phyloP scores from a whole-genome alignment of 495 filamentous ascomycete species.

The Neurospora africana region DNA sequence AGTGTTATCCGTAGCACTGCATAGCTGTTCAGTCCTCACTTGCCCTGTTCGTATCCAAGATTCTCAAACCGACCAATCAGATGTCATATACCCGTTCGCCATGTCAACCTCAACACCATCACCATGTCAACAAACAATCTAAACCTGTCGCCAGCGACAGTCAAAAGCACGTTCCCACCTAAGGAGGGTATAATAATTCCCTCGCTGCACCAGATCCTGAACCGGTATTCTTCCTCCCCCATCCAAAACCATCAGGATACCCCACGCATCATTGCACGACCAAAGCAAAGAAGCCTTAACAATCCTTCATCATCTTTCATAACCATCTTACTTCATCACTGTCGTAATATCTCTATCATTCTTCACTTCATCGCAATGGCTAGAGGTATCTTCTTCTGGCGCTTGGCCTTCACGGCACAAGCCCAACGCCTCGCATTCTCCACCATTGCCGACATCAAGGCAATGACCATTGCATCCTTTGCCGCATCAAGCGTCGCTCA shows the following conservation, averaged over 20 bases:
- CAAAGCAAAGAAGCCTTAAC: not conserved
- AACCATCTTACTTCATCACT: not conserved
- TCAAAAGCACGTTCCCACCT: not conserved
- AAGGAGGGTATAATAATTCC: not conserved
- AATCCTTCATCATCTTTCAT: not conserved
- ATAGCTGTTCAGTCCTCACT: not conserved
- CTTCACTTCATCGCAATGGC: not conserved
- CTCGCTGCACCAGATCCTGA: not conserved
- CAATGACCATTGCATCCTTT: not conserved
- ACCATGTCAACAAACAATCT: not conserved
- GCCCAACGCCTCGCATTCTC: not conserved
- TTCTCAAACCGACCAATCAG: not conserved
- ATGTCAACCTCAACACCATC: not conserved
- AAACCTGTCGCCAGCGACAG: not conserved
- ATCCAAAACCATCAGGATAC: not conserved
- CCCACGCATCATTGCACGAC: not conserved
- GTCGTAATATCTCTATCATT: not conserved
- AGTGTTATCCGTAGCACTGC: not conserved
- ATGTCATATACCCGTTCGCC: not conserved
- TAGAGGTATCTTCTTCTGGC: not conserved
- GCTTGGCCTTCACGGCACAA: not conserved
- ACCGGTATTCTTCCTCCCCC: not conserved
- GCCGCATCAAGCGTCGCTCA: not conserved
- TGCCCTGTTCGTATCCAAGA: not conserved
- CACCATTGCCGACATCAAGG: not conserved